Evolutionary conservation across 805 yeast species (phyloP).

Genomic region (Saccharomycopsis amapae): DNA sequence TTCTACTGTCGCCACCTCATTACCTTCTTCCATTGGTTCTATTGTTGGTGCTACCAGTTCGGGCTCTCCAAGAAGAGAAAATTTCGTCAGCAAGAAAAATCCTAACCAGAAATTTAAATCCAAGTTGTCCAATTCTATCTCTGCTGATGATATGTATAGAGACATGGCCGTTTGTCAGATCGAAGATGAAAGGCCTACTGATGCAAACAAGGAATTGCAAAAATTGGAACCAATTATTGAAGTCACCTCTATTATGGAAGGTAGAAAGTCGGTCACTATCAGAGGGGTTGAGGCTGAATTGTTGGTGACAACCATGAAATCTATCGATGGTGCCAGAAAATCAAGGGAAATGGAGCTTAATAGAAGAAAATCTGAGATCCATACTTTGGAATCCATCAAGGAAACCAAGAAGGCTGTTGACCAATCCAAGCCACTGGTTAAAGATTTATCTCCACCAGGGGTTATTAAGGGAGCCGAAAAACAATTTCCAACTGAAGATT

Average conservation of each 20-base stretch:
- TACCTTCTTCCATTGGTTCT: slow-evolving; percentile 1
- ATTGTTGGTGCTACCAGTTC: not conserved
- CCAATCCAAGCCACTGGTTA: not conserved
- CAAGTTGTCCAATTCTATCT: not conserved
- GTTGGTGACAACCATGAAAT: slow-evolving; percentile 11
- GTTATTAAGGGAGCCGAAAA: too few relatives aligned
- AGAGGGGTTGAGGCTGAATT: slow-evolving; percentile 19
- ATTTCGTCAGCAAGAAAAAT: not conserved
- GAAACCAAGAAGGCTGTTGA: slow-evolving; percentile 1
- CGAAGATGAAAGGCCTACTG: not conserved
- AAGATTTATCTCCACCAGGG: not conserved
- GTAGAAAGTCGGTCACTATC: slow-evolving; percentile 14
- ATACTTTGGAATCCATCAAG: not conserved
- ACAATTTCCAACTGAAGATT: too few relatives aligned
- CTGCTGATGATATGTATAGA: not conserved
- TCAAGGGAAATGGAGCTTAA: slow-evolving; percentile 5
- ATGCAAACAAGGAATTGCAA: not conserved
- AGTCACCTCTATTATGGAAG: slow-evolving; percentile 15
- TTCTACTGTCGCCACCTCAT: not conserved
- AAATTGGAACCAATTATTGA: slow-evolving; percentile 19
- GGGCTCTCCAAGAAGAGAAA: not conserved
- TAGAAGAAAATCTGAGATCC: not conserved
- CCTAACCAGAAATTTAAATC: not conserved
- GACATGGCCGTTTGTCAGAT: not conserved
- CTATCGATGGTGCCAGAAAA: slow-evolving; percentile 8